Evolutionary conservation across 257 asterid genomes (phyloP).

Genomic region (Scutellaria barbata): DNA sequence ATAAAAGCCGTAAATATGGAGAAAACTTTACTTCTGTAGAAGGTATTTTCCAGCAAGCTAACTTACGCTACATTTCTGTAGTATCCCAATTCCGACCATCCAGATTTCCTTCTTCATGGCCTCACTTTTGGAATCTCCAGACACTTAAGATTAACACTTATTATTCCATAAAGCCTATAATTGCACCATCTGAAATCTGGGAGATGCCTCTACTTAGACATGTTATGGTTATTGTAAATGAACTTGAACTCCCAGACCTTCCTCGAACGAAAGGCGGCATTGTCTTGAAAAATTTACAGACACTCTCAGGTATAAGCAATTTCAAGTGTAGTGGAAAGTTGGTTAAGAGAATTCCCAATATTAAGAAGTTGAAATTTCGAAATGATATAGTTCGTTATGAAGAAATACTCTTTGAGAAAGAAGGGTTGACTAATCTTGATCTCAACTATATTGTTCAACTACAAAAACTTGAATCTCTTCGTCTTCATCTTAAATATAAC

Average conservation of each 20-base stretch:
- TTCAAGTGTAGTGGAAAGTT: background rate
- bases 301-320: background rate
- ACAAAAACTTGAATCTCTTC: background rate
- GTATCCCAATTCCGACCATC: background rate
- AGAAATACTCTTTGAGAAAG: too few relatives aligned
- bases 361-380: background rate
- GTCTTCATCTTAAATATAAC: background rate
- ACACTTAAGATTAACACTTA: background rate
- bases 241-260: background rate
- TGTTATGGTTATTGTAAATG: background rate
- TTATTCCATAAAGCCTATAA: background rate
- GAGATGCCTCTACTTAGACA: conserved; percentile 16
- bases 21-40: background rate
- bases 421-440: too few relatives aligned
- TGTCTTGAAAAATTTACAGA: background rate
- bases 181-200: background rate
- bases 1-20: background rate
- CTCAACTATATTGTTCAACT: background rate
- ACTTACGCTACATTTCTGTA: background rate
- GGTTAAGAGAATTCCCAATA: background rate
- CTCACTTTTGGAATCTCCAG: conserved; percentile 17
- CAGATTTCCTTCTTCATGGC: background rate
- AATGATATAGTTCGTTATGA: too few relatives aligned
- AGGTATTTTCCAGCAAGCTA: background rate
- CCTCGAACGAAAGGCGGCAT: background rate